Evolutionary conservation across 805 yeast species (phyloP).

Genomic region (Starmerella vitae): DNA sequence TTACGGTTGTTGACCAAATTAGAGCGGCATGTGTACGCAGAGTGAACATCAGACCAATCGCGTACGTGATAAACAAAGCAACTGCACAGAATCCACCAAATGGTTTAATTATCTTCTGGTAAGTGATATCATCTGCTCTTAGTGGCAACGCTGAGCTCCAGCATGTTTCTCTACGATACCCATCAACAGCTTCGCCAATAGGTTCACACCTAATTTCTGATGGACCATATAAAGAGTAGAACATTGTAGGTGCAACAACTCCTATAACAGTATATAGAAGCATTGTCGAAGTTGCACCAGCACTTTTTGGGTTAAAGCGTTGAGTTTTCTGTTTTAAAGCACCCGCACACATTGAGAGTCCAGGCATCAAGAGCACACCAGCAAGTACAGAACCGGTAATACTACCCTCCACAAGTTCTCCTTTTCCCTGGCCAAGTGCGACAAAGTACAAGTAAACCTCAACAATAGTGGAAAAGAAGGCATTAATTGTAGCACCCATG

Average conservation of each 20-base stretch:
- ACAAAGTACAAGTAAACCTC: conserved; percentile 88
- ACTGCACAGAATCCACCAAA: conserved; percentile 69
- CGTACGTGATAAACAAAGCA: conserved; percentile 68
- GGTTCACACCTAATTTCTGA: conserved; percentile 55
- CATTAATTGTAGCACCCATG: conserved; percentile 94
- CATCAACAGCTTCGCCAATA: neutral
- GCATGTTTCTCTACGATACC: conserved; percentile 29
- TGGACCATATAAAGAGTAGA: conserved; percentile 80
- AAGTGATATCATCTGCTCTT: conserved; percentile 47
- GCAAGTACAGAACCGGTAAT: conserved; percentile 88
- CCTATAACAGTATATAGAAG: conserved; percentile 77
- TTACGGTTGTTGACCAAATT: conserved; percentile 72
- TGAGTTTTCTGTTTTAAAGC: conserved; percentile 87
- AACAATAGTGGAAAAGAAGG: conserved; percentile 90
- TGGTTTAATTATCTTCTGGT: conserved; percentile 59
- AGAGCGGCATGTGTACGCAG: conserved; percentile 90
- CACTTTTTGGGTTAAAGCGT: conserved; percentile 87
- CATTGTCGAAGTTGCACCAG: conserved; percentile 96
- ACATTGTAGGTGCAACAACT: conserved; percentile 82
- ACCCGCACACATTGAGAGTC: conserved; percentile 95
- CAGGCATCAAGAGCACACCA: conserved; percentile 83
- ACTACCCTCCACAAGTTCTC: conserved; percentile 85
- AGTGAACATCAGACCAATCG: conserved; percentile 83
- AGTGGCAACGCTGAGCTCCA: conserved; percentile 59
- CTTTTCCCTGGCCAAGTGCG: conserved; percentile 74